phyloP scores from a whole-genome alignment of 306 rosid species.

The Coriaria nepalensis region DNA sequence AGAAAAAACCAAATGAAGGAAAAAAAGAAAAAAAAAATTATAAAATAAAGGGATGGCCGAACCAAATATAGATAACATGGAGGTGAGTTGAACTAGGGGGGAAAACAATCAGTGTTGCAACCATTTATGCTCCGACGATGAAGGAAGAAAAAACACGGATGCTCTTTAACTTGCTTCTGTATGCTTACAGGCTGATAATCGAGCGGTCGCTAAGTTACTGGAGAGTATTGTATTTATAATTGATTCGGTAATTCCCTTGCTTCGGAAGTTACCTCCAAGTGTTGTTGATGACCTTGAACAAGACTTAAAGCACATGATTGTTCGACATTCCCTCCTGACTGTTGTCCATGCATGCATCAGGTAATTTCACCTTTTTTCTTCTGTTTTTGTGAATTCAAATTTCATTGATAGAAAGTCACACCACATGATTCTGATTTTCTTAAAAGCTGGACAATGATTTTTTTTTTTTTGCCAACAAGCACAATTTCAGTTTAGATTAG shows the following conservation, averaged over 20 bases:
- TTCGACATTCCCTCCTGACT: constrained; percentile 82
- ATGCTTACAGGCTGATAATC: constrained; percentile 63
- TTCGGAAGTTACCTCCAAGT: constrained; percentile 62
- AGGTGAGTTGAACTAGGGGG: too few relatives aligned
- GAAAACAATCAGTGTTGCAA: too few relatives aligned
- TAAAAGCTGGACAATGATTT: too few relatives aligned
- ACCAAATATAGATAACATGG: too few relatives aligned
- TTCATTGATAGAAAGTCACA: neutral
- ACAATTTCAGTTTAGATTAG: neutral
- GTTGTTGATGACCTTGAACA: constrained; percentile 86
- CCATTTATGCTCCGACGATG: neutral
- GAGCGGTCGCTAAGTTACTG: constrained; percentile 57
- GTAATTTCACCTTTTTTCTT: constrained; percentile 29
- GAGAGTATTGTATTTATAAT: constrained; percentile 91
- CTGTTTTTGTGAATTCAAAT: neutral
- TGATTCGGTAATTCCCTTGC: constrained; percentile 79
- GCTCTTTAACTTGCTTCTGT: constrained; percentile 12
- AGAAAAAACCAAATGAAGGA: too few relatives aligned
- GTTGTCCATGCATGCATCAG: constrained; percentile 99
- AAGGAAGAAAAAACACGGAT: constrained; percentile 9
- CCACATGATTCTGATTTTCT: neutral
- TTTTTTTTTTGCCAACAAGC: too few relatives aligned
- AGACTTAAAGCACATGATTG: constrained; percentile 88
- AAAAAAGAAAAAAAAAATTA: too few relatives aligned
- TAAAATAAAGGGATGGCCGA: too few relatives aligned